Conservation (phyloP, 2,329 filamentous ascomycete genomes). For the Phialemonium atrogriseum region DNA sequence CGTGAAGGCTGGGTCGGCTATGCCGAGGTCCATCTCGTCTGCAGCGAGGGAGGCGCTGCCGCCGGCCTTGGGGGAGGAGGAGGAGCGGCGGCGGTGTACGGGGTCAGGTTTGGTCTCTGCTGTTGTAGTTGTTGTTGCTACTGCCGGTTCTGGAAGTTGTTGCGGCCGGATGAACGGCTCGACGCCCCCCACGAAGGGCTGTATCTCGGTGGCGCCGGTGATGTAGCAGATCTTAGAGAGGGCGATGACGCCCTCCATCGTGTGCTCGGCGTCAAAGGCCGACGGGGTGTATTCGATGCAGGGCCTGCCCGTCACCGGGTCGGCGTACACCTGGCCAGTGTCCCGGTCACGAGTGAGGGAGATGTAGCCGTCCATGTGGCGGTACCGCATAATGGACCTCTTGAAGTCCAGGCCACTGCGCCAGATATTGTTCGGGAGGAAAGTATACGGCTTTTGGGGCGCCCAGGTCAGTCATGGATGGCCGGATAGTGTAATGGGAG, state of each 20-base stretch:
- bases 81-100: conserved; percentile 1
- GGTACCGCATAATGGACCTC: conserved; percentile 57
- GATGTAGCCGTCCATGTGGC: conserved; percentile 65
- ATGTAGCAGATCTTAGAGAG: conserved; percentile 71
- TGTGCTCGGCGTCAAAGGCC: conserved; percentile 62
- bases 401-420: conserved; percentile 63
- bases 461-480: conserved; percentile 6
- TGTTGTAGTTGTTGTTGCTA: conserved; percentile 17
- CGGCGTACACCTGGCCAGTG: conserved; percentile 63
- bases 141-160: too few species aligned
- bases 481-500: neutral
- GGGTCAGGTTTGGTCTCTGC: neutral
- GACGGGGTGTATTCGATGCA: conserved; percentile 64
- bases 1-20: conserved; percentile 52
- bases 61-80: neutral
- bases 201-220: conserved; percentile 73
- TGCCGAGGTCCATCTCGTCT: conserved; percentile 26
- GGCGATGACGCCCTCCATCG: conserved; percentile 63
- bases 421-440: conserved; percentile 59
- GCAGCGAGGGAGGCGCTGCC: conserved; percentile 2
- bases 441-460: conserved; percentile 49
- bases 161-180: conserved; percentile 47
- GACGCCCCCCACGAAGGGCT: conserved; percentile 53
- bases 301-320: conserved; percentile 56
- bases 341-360: conserved; percentile 69